Base-by-base conservation (phyloP, 116 monocot genomes). In the Trichopus zeylanicus region DNA sequence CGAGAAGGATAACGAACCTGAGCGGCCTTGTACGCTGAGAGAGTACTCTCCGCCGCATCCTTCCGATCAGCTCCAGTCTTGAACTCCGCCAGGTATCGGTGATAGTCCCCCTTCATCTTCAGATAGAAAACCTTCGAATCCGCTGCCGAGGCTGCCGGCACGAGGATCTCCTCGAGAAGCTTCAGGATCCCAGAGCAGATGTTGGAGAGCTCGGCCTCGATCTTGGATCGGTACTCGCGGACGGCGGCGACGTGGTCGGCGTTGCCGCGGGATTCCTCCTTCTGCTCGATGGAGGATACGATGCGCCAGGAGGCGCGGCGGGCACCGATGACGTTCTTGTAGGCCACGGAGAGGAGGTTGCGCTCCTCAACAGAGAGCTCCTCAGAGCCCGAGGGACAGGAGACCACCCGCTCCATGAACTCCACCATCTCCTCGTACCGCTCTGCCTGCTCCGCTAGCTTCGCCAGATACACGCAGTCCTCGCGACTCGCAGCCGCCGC, bases 71-170 rank as follows among this genome's bases (percentile, higher is more conserved):
- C 37, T 28, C 80, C 76, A 29, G 64, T 69, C 70, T 70, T 80
- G 71, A 80, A 85, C 77, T n/a, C n/a, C n/a, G n/a, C n/a, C n/a
- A n/a, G n/a, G n/a, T n/a, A n/a, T n/a, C n/a, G n/a, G n/a, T n/a
- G n/a, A n/a, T n/a, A n/a, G n/a, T n/a, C n/a, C n/a, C n/a, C n/a
- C n/a, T n/a, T n/a, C n/a, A n/a, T n/a, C 70, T 82, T 82, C 46
- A 82, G 72, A 51, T 73, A 82, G 33, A 82, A 82, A 5, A 82
- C 77, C 63, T 77, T 82, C 55, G 82, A 73, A 15, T 77, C 77
- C 34, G 57, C 54, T 3, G 48, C 27, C 7, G 68, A 26, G 6
- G 85, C 76, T 6, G 71, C 60, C 16, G 77, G 85, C 13, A 80
- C 33, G 46, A 85, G 74, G 39, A 51, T 46, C 37, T 33, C 22